Conservation (phyloP, 805 yeast species). For the Starmera dryadoides region DNA sequence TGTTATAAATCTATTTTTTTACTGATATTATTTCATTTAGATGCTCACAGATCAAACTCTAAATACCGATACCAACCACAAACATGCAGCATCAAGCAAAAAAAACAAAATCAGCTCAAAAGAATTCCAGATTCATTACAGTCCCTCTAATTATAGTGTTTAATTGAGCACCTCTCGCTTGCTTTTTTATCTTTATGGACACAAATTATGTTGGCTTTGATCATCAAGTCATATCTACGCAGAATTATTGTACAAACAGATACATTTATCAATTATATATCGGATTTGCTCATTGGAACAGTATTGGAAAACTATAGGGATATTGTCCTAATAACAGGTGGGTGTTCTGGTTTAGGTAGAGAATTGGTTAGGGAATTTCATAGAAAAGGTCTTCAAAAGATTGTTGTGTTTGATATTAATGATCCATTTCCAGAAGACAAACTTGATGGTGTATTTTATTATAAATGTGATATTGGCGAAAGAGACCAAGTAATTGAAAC, state of each 20-base stretch:
- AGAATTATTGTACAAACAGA: conserved; percentile 2
- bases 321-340: conserved; percentile 77
- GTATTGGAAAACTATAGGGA: conserved; percentile 48
- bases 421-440: conserved; percentile 21
- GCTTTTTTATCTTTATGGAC: too few species aligned
- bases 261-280: conserved; percentile 8
- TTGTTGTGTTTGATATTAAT: conserved; percentile 60
- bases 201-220: not conserved
- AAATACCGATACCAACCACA: too few species aligned
- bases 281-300: conserved; percentile 41
- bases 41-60: too few species aligned
- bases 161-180: too few species aligned
- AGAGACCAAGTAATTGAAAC: conserved; percentile 33
- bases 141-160: too few species aligned
- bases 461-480: conserved; percentile 64
- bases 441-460: conserved; percentile 41
- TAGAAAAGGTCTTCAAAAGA: conserved; percentile 33
- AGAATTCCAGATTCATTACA: too few species aligned
- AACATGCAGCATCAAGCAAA: too few species aligned
- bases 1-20: too few species aligned
- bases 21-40: too few species aligned
- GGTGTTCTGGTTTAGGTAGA: conserved; percentile 70
- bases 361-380: conserved; percentile 46
- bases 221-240: conserved; percentile 17
- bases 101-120: too few species aligned